Evolutionary conservation across 75 land plant species (phyloP), one percentile per base, ranked within the genome.

Genomic region (Sequoiadendron giganteum): DNA sequence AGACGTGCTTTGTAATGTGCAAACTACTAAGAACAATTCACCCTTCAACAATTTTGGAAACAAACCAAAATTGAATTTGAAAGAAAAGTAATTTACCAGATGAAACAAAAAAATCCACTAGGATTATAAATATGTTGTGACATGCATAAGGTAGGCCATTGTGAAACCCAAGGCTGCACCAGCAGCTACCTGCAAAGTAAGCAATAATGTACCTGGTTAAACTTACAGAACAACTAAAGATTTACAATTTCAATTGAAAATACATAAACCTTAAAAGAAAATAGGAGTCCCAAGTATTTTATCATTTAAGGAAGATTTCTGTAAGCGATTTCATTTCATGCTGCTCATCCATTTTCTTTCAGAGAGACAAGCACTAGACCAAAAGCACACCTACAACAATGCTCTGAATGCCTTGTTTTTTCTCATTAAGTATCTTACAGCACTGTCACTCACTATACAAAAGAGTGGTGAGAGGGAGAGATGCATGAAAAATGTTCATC

Each of bases 101-200:
- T 80, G 5, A 19, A 21, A 79, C n/a, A 79, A 80, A 21, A 42
- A 25, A 45, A 18, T 42, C 48, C 83, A 80, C 45, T 39, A 80
- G 28, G 83, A 80, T 80, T 28, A 80, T 30, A 80, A 80, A 11
- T 42, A 2, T 42, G 83, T 21, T 21, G 45, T 39, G 19, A 80
- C 21, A 80, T 80, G 83, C 45, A 80, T 40, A 42, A 80, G 45
- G 43, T 80, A 80, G 10, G 83, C 83, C 39, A 80, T 80, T n/a
- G 43, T 43, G 48, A 80, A 43, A 19, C 83, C 83, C 83, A 80
- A 80, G 9, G 47, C 47, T 21, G 83, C 83, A 80, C 83, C 83
- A 21, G 83, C 83, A 80, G 48, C 83, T 38, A 80, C 83, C 83
- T 80, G 83, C 47, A 80, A 21, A 80, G 83, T 80, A 80, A 42